Conservation (phyloP, 768 basidiomycete species). For the Trametes punicea region DNA sequence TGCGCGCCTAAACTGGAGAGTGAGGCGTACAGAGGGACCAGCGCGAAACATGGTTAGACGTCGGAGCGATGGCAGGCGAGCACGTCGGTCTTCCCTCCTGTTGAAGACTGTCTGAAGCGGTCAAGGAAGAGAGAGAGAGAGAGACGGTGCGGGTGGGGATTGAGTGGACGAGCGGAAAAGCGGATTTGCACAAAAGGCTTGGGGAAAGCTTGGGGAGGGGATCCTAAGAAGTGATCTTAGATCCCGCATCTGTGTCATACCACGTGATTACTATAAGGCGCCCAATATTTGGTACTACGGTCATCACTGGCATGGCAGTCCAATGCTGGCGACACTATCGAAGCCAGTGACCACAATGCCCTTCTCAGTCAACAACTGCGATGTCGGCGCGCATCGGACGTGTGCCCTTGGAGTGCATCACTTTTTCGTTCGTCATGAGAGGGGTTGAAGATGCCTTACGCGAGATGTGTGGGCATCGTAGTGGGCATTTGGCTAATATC, state of each 20-base stretch:
- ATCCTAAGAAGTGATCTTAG: not conserved
- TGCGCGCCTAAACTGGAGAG: conserved; percentile 37
- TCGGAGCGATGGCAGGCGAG: not conserved
- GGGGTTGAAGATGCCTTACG: no score
- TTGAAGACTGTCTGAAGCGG: not conserved
- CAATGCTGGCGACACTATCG: no score
- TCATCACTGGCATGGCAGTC: not conserved
- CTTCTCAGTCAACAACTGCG: no score
- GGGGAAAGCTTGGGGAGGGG: conserved; percentile 9
- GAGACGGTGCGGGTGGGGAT: conserved; percentile 15
- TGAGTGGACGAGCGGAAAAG: conserved; percentile 19
- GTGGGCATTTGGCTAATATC: no score
- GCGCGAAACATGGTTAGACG: conserved; percentile 39
- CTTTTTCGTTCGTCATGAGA: no score
- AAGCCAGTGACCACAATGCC: no score
- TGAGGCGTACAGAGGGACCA: conserved; percentile 18
- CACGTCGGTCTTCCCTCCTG: not conserved
- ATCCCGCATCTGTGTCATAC: conserved; percentile 5
- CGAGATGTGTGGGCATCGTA: no score
- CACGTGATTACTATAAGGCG: conserved; percentile 4
- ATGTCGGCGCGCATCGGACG: no score
- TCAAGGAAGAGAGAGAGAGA: not conserved
- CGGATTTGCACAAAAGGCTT: conserved; percentile 10
- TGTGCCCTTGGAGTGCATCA: no score
- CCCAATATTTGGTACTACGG: not conserved